Evolutionary conservation across 371 early-diverging fungal species (phyloP).

Genomic region (Saksenaea oblongispora): DNA sequence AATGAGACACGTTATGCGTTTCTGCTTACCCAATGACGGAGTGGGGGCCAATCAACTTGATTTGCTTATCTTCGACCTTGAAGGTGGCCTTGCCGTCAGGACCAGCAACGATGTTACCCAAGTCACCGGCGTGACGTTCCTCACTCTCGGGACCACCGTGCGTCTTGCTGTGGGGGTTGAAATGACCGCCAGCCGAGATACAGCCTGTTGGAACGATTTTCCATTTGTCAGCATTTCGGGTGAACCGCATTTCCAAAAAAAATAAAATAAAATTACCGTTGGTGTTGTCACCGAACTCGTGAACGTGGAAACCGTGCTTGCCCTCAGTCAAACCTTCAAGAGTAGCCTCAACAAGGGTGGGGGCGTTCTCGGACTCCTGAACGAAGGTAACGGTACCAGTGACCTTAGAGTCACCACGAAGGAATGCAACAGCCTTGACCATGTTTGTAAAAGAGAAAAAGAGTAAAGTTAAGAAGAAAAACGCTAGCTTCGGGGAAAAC

Average conservation of each 20-base stretch:
- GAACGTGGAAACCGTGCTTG: slow-evolving; percentile 89
- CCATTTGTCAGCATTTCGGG: background rate
- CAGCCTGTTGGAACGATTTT: no score
- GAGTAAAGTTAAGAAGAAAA: background rate
- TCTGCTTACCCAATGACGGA: slow-evolving; percentile 69
- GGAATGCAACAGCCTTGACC: slow-evolving; percentile 72
- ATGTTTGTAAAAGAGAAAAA: slow-evolving; percentile 24
- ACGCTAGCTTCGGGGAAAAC: background rate
- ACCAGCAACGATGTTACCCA: slow-evolving; percentile 76
- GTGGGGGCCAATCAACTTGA: slow-evolving; percentile 72
- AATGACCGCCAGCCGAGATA: slow-evolving; percentile 76
- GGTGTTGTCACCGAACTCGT: slow-evolving; percentile 76
- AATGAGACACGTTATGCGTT: background rate
- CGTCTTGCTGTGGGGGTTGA: slow-evolving; percentile 74
- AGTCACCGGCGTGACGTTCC: slow-evolving; percentile 84
- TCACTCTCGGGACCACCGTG: slow-evolving; percentile 76
- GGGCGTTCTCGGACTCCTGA: slow-evolving; percentile 59
- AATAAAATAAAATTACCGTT: slow-evolving; percentile 39
- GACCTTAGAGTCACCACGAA: slow-evolving; percentile 51
- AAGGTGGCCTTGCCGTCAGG: slow-evolving; percentile 56
- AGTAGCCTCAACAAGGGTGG: slow-evolving; percentile 57
- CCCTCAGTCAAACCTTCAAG: slow-evolving; percentile 72
- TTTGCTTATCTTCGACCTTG: slow-evolving; percentile 50
- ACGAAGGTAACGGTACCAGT: slow-evolving; percentile 72
- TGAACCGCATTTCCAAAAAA: background rate